Base-by-base conservation (phyloP, 2,329 filamentous ascomycete genomes). In the Juglanconis oblonga region DNA sequence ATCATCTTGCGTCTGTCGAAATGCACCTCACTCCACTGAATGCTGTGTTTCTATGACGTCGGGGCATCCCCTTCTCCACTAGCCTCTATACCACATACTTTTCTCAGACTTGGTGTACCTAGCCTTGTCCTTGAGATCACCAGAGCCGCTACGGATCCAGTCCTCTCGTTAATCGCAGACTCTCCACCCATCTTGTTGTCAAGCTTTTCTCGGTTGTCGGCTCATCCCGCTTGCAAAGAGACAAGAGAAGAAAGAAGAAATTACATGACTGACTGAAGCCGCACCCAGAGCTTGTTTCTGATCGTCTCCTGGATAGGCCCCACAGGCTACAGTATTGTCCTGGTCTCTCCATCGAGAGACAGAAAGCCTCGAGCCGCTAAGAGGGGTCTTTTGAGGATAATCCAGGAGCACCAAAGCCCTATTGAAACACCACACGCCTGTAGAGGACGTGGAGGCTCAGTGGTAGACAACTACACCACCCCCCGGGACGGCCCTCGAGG, bases 291-390 rank as follows among this genome's bases (percentile, higher is more conserved):
- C 40, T n/a, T 48, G 29, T 33, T n/a, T 62, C 61, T 62, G 45
- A 62, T 35, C 36, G 32, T 47, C 40, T 61, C 35, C 58, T 33
- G 40, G 38, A 44, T 36, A 61, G 61, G 45, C 47, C 52, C 47
- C 53, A 57, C 61, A 57, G 51, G 44, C 45, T 47, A 24, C 44
- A 10, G 17, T 11, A 10, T 14, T 61, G 31, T 38, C 31, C 33
- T 38, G 24, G 51, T 9, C 38, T 32, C 47, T 14, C n/a, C 42
- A 49, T 44, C 33, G n/a, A 35, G 36, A 45, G 48, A 47, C 14
- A 55, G 42, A 36, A 38, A 33, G 35, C n/a, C 35, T 47, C 24
- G 52, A 33, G 35, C 47, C 14, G 24, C n/a, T 42, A 35, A 32
- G 45, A 52, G 52, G 17, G 11, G 29, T 51, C 8, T 14, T 24